Evolutionary conservation across 768 basidiomycete species (phyloP).

Genomic region (Amanita subjunquillea): DNA sequence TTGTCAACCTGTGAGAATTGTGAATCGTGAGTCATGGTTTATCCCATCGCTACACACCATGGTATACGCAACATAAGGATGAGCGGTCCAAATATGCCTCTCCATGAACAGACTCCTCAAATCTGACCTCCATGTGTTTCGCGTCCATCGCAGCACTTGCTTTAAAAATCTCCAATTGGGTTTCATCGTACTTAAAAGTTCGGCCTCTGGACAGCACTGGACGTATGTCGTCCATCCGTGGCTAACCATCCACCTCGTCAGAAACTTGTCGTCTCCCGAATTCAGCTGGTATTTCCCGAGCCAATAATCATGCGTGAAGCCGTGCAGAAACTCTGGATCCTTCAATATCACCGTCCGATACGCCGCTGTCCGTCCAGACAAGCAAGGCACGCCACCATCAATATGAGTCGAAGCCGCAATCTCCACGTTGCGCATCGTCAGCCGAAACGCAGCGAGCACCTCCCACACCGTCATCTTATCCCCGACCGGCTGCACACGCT

Average conservation of each 20-base stretch:
- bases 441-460: slow-evolving; percentile 85
- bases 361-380: slow-evolving; percentile 88
- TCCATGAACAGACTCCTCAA: slow-evolving; percentile 84
- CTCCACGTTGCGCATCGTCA: slow-evolving; percentile 91
- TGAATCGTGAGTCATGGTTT: background rate
- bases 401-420: slow-evolving; percentile 85
- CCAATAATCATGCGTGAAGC: slow-evolving; percentile 94
- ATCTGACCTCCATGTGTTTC: slow-evolving; percentile 93
- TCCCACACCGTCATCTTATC: slow-evolving; percentile 87
- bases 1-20: slow-evolving; percentile 54
- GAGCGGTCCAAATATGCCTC: slow-evolving; percentile 75
- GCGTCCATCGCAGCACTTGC: slow-evolving; percentile 87
- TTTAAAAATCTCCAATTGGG: slow-evolving; percentile 94
- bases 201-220: slow-evolving; percentile 76
- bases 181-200: slow-evolving; percentile 89
- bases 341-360: slow-evolving; percentile 92
- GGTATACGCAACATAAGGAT: slow-evolving; percentile 89
- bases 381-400: slow-evolving; percentile 85
- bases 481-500: slow-evolving; percentile 78
- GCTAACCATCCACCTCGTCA: slow-evolving; percentile 94
- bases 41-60: slow-evolving; percentile 49
- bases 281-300: slow-evolving; percentile 91
- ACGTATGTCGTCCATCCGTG: slow-evolving; percentile 96
- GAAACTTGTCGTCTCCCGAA: slow-evolving; percentile 89
- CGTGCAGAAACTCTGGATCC: slow-evolving; percentile 87